Conservation (phyloP, 176 grass and related monocot genomes). For the Sorghum bicolor region Sorghum_bicolor_NCBIv3 NC_012872.2:70412001-70412500, state of each 20-base stretch:
- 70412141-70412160: not conserved
- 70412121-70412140: not conserved
- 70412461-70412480: slow-evolving; percentile 7
- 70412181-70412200: not conserved
- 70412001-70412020: not conserved
- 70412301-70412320: not conserved
- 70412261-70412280: not conserved
- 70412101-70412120: not conserved
- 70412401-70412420: not conserved
- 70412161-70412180: not conserved
- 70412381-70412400: not conserved
- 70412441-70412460: not conserved
- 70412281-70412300: not conserved
- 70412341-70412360: not conserved
- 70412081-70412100: not conserved
- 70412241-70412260: not conserved
- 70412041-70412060: not conserved
- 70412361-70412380: not conserved
- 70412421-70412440: not conserved
- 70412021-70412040: not conserved
- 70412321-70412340: not conserved
- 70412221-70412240: not conserved
- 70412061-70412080: not conserved
- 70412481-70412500: not conserved
- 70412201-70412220: not conserved